Base-by-base conservation (phyloP, 2,329 filamentous ascomycete species). In the Apiospora hydei region DNA sequence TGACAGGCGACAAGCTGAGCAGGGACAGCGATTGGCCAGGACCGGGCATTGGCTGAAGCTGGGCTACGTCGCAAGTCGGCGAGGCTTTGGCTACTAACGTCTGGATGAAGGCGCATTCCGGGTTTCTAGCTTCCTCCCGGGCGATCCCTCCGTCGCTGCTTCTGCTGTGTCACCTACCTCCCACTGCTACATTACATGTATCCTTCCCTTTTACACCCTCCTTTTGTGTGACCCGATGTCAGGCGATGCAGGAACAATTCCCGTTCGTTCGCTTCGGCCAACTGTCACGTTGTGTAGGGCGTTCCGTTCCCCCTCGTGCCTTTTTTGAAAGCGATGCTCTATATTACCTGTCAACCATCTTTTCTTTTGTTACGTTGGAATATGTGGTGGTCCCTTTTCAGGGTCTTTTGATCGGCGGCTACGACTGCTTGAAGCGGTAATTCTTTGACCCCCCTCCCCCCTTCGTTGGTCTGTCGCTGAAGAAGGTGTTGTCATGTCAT, bases 151-250 rank as follows among this genome's bases (percentile, higher is more conserved):
- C 10, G 18, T 64, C 38, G 8, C 24, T 30, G 21, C 34, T 41
- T 24, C 57, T 64, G 57, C 5, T 64, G 57, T 64, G 57, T 18
- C 1, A 64, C 57, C 57, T 64, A 3, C 30, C 7, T 64, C 13
- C 30, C 30, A 26, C n/a, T 53, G 47, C 26, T 30, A 30, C 26
- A 30, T 30, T 30, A 30, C 26, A 30, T 30, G 3, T 30, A 30
- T 30, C 26, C 26, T 30, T 30, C 26, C 26, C 26, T 30, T 30
- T 30, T 30, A 30, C 24, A 18, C 51, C 51, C 24, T 57, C 51
- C 26, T n/a, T n/a, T 21, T 64, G 7, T 64, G 57, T 64, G 57
- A 34, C 34, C 57, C 57, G 57, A 64, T 64, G 57, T 64, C 57
- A 64, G 34, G 34, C 57, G 57, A 64, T 41, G 34, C 57, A 64